phyloP scores from a whole-genome alignment of 2,329 filamentous ascomycete genomes.

The Arthrinium phaeospermum region DNA sequence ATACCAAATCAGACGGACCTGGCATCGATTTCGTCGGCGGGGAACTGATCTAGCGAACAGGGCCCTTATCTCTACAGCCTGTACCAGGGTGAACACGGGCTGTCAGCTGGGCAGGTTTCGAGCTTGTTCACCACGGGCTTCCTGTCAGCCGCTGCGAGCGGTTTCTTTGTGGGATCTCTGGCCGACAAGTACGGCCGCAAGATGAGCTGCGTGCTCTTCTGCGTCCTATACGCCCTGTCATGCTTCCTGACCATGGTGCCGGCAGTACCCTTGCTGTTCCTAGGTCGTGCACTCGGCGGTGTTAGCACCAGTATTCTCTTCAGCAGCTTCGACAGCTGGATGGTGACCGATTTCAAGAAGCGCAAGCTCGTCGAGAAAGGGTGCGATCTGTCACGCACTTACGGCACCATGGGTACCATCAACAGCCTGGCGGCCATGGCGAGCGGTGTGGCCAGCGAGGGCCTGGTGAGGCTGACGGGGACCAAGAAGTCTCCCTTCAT shows the following conservation, averaged over 20 bases:
- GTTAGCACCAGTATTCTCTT: conserved; percentile 62
- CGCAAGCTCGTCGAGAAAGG: conserved; percentile 48
- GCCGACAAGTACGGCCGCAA: conserved; percentile 55
- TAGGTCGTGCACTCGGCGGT: conserved; percentile 61
- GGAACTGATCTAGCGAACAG: conserved; percentile 24
- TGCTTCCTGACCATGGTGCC: conserved; percentile 57
- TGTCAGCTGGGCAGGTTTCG: conserved; percentile 33
- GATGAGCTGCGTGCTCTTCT: conserved; percentile 58
- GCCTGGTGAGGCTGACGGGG: conserved; percentile 52
- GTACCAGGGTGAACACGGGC: conserved; percentile 35
- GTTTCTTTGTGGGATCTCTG: conserved; percentile 44
- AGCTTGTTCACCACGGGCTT: conserved; percentile 54
- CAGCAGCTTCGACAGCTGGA: conserved; percentile 65
- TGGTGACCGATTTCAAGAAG: conserved; percentile 60
- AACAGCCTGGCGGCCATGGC: conserved; percentile 62
- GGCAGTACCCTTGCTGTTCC: conserved; percentile 50
- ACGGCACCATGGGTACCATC: conserved; percentile 57
- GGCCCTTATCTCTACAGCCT: conserved; percentile 37
- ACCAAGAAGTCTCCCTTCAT: conserved; percentile 61
- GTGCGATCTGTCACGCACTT: conserved; percentile 47
- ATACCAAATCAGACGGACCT: neutral
- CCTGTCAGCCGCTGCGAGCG: conserved; percentile 53
- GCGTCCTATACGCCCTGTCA: conserved; percentile 55
- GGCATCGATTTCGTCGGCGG: neutral
- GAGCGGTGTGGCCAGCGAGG: conserved; percentile 58